phyloP scores from a whole-genome alignment of 2,329 filamentous ascomycete genomes.

The Diplocarpon rosae region DNA sequence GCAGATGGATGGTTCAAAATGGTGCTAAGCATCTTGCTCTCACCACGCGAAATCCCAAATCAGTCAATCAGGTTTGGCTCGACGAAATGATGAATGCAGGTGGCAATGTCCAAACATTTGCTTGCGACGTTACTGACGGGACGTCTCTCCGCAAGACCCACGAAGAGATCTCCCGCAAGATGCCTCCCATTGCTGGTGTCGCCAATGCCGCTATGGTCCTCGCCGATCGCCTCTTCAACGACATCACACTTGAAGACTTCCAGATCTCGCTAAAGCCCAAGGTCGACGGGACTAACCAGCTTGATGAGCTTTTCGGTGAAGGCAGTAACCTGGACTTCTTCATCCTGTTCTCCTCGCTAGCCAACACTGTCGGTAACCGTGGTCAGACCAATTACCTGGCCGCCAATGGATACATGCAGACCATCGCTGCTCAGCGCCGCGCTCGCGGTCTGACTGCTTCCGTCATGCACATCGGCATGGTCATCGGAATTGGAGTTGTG shows the following conservation, averaged over 20 bases:
- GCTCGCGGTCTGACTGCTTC: slow-evolving; percentile 33
- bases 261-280: slow-evolving; percentile 27
- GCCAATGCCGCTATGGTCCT: slow-evolving; percentile 36
- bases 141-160: slow-evolving; percentile 5
- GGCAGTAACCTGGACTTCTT: slow-evolving; percentile 29
- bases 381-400: slow-evolving; percentile 37
- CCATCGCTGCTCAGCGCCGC: slow-evolving; percentile 31
- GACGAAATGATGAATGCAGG: slow-evolving; percentile 4
- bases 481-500: slow-evolving; percentile 33
- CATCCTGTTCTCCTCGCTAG: slow-evolving; percentile 28
- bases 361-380: slow-evolving; percentile 23
- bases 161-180: slow-evolving; percentile 14
- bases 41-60: slow-evolving; percentile 30
- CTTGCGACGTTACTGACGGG: slow-evolving; percentile 8
- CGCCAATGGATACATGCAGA: slow-evolving; percentile 30
- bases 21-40: slow-evolving; percentile 31
- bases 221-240: slow-evolving; percentile 26
- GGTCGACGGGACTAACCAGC: slow-evolving; percentile 25
- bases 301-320: slow-evolving; percentile 27
- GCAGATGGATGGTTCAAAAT: slow-evolving; percentile 30
- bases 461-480: slow-evolving; percentile 41
- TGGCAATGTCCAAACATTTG: slow-evolving; percentile 5
- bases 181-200: slow-evolving; percentile 32
- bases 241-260: slow-evolving; percentile 24
- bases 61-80: slow-evolving; percentile 20